Conservation (phyloP, 176 grass and related monocot species). For the Lolium multiflorum region DNA sequence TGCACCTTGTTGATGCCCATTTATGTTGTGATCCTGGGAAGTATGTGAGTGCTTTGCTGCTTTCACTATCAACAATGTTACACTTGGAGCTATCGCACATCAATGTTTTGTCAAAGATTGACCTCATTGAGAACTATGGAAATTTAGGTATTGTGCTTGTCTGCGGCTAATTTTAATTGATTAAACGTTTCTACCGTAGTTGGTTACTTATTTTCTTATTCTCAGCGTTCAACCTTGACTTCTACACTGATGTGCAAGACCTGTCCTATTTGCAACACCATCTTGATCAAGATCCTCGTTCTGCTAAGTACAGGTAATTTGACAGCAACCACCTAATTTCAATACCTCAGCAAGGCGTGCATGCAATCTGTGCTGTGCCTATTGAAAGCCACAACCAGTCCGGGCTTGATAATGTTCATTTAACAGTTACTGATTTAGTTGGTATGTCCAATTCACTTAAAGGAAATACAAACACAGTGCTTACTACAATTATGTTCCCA, state of each 20-base stretch:
- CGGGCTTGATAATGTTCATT: background rate
- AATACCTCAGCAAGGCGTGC: background rate
- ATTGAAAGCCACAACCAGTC: background rate
- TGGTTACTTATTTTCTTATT: conserved; percentile 43
- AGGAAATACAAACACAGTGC: background rate
- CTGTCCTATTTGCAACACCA: conserved; percentile 79
- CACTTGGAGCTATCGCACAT: conserved; percentile 92
- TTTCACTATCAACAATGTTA: conserved; percentile 91
- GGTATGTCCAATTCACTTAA: background rate
- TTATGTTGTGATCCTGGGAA: conserved; percentile 98
- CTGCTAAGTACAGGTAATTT: conserved; percentile 81
- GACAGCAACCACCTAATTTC: background rate
- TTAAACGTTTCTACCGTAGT: conserved; percentile 19
- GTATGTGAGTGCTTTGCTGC: conserved; percentile 94
- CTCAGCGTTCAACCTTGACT: conserved; percentile 90
- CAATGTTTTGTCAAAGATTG: conserved; percentile 96
- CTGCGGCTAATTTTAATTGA: conserved; percentile 32
- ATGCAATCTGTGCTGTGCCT: background rate
- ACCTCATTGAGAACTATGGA: conserved; percentile 87
- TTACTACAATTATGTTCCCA: background rate
- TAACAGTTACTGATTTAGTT: background rate
- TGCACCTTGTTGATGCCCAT: conserved; percentile 93
- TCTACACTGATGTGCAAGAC: conserved; percentile 95
- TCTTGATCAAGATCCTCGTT: conserved; percentile 92
- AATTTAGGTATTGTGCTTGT: conserved; percentile 65